Base-by-base conservation (phyloP, 441 rosid genomes). In the Syzygium syzygioides region DNA sequence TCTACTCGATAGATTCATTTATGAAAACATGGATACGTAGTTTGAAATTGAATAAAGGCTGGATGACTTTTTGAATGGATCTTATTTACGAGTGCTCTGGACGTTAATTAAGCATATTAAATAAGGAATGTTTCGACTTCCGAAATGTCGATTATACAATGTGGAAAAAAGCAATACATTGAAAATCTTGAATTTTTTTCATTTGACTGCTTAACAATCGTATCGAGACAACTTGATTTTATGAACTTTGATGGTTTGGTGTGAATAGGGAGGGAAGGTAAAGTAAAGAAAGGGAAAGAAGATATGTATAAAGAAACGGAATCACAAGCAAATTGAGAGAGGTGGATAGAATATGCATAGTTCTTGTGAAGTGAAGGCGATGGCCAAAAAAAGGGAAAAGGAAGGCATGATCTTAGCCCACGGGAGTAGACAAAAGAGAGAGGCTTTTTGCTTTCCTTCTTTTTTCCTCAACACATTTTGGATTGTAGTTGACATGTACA, bases 371-470 rank as follows among this genome's bases (percentile, higher is more conserved):
- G 50, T 6, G 83, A 76, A 76, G 52, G 83, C 5, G 83, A 76
- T 41, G 83, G 68, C 52, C 9, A 12, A 3, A 23, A 11, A 23
- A 76, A 68, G 52, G 52, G 25, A 76, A 76, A 76, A 28, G 83
- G 26, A 28, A 52, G 52, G 83, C 83, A 88, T 90, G 88, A 90
- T 92, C 93, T 93, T 91, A 62, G 89, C 87, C 89, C 93, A 92
- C 91, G 93, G 94, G 94, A 92, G 92, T 80, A 90, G 93, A 91
- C 95, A 95, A 95, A 94, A 89, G 91, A 13, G 60, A 88, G 85
- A 57, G 55, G 83, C 95, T 95, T 95, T 95, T 95, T 93, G 91
- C 94, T 96, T 94, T 94, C 90, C 90, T 91, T 91, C 76, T 48
- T 87, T 88, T 91, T 83, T n/a, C 87, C 88, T 34, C 79, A 87